Evolutionary conservation across 345 rosid genomes (phyloP).

Genomic region (Acer negundo): DNA sequence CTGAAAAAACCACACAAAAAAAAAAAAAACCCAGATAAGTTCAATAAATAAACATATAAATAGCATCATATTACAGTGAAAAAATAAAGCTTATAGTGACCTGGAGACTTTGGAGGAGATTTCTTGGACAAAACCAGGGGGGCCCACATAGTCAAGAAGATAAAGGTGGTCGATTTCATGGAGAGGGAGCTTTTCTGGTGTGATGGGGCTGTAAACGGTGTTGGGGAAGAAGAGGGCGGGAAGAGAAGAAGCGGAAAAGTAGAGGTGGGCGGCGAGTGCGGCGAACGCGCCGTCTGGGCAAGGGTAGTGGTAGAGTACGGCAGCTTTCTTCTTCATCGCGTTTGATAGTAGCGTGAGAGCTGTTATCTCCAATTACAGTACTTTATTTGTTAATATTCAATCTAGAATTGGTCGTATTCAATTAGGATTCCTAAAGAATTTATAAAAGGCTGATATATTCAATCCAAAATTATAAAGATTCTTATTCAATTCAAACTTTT

Average conservation of each 20-base stretch:
- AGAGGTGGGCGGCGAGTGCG: conserved; percentile 73
- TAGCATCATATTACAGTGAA: not conserved
- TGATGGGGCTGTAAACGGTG: conserved; percentile 65
- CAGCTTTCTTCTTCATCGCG: conserved; percentile 37
- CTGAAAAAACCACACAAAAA: conserved; percentile 19
- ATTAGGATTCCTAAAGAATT: too few species aligned
- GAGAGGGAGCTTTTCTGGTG: conserved; percentile 54
- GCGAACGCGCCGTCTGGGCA: conserved; percentile 84
- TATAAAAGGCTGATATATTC: too few species aligned
- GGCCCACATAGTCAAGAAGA: conserved; percentile 77
- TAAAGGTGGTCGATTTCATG: conserved; percentile 56
- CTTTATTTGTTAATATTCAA: too few species aligned
- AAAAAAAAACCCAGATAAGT: not conserved
- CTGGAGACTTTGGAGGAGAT: conserved; percentile 54
- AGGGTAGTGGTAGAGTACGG: conserved; percentile 73
- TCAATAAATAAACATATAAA: not conserved
- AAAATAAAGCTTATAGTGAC: conserved; percentile 3
- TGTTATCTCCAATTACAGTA: too few species aligned
- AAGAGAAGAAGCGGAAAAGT: conserved; percentile 52
- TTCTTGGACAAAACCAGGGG: conserved; percentile 52
- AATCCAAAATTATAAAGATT: too few species aligned
- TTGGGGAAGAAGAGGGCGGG: conserved; percentile 68
- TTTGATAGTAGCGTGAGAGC: not conserved
- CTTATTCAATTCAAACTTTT: too few species aligned
- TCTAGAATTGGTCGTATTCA: too few species aligned